Percentiles rank a stretch among this genome's conserved stretches.
Evolutionary conservation across 1,284 basidiomycete genomes (phyloP).

Genomic region (Rhodotorula mucilaginosa): DNA sequence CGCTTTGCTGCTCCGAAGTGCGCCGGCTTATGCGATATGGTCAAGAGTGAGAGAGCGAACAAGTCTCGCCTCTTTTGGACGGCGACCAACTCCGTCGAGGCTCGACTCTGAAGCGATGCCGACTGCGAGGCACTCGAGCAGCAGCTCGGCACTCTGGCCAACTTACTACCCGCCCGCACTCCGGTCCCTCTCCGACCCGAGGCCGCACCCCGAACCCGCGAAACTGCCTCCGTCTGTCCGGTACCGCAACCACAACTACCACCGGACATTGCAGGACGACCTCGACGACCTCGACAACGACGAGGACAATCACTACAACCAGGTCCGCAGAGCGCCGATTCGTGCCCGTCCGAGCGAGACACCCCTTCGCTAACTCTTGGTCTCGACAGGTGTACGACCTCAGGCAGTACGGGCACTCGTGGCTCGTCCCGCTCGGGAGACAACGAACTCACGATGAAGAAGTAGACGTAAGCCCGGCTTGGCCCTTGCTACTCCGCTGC

Average conservation of each 20-base stretch:
- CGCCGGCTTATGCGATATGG: too few species aligned
- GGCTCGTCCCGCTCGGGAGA: constrained; percentile 35
- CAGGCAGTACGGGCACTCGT: constrained; percentile 26
- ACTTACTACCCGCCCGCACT: constrained; percentile 18
- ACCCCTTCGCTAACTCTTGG: too few species aligned
- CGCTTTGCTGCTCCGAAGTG: neutral
- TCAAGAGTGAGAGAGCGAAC: too few species aligned
- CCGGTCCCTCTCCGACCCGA: constrained; percentile 13
- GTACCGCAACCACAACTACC: neutral
- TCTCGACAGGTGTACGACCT: constrained; percentile 11
- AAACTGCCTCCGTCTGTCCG: constrained; percentile 16
- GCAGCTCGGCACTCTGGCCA: neutral
- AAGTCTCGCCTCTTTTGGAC: too few species aligned
- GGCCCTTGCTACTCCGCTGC: too few species aligned
- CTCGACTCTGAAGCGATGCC: neutral
- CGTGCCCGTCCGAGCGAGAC: too few species aligned
- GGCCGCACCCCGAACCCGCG: neutral
- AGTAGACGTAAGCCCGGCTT: constrained; percentile 14
- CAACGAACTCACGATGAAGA: constrained; percentile 38
- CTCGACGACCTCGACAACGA: constrained; percentile 25
- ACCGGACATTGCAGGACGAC: constrained; percentile 25
- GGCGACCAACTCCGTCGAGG: neutral
- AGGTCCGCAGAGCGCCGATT: neutral
- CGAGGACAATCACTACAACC: constrained; percentile 16
- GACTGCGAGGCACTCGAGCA: neutral